Evolutionary conservation across 164 flowering plant genomes (phyloP), one percentile per base, ranked within the genome.

Genomic region (Vitis labrusca): DNA sequence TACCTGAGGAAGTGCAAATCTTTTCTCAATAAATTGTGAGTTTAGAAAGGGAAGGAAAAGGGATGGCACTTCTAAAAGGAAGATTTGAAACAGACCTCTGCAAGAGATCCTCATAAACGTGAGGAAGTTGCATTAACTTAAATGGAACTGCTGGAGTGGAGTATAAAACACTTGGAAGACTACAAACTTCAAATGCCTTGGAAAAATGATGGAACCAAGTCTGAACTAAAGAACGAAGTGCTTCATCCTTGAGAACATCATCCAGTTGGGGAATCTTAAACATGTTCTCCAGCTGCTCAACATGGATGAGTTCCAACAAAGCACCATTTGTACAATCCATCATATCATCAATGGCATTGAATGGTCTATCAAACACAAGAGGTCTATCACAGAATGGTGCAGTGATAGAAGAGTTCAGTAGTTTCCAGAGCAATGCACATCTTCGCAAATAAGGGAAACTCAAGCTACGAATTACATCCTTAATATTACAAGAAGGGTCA

Each of bases 71-170:
- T 37, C 44, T 37, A 23, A 29, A 27, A 62, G 64, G 29, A 50
- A 1, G 16, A 23, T 27, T 59, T 32, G 5, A 58, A 61, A 67
- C 72, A 64, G 60, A 95, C 99, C 97, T 93, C 80, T 90, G 92
- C 81, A 95, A 78, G 56, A 91, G 86, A 80, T 93, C 97, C 74
- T 95, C 97, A 81, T 93, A 95, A 48, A 95, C 66, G 70, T 78
- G 76, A 58, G 99, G 99, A 65, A 95, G 83, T 17, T 57, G 74
- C 90, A 91, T 87, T 78, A 95, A 80, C 77, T 78, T 84, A 81
- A 90, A 89, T 27, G 98, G 97, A 74, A 87, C 86, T 51, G 86
- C 93, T 32, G 97, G 99, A 27, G 84, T 81, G 52, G 61, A 73
- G 63, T 80, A 78, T 61, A 90, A 67, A 58, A 57, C 62, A 23